Conservation (phyloP, 2,329 filamentous ascomycete genomes). For the Fusarium beomiforme region DNA sequence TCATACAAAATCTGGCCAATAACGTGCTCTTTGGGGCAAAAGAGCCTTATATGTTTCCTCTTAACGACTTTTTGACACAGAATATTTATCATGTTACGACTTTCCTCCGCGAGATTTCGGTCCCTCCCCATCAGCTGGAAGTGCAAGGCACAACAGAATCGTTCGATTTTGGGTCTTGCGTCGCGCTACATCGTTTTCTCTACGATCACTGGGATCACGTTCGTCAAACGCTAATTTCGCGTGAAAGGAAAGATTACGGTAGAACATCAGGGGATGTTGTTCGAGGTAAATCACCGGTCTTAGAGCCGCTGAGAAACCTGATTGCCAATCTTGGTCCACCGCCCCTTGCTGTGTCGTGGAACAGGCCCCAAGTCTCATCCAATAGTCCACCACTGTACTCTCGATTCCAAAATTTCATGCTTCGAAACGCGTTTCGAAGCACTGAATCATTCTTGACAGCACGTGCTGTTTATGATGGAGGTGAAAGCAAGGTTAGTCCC, state of each 20-base stretch:
- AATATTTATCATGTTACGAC: constrained; percentile 75
- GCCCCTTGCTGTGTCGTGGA: constrained; percentile 75
- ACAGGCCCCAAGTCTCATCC: constrained; percentile 70
- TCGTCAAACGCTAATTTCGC: constrained; percentile 69
- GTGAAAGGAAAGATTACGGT: constrained; percentile 66
- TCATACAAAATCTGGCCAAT: constrained; percentile 77
- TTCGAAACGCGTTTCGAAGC: constrained; percentile 72
- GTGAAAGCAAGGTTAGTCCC: constrained; percentile 69
- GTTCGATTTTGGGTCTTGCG: constrained; percentile 77
- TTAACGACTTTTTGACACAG: constrained; percentile 74
- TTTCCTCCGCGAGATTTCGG: constrained; percentile 74
- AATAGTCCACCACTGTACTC: constrained; percentile 73
- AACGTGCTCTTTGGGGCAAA: constrained; percentile 78
- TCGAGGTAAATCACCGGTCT: constrained; percentile 63
- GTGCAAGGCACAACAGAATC: constrained; percentile 56
- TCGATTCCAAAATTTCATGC: constrained; percentile 77
- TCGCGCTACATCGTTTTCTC: constrained; percentile 73
- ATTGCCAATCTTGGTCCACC: constrained; percentile 75
- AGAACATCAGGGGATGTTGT: constrained; percentile 64
- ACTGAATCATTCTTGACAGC: constrained; percentile 72
- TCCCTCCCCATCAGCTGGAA: constrained; percentile 60
- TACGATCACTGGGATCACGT: constrained; percentile 79
- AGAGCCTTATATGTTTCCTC: constrained; percentile 76
- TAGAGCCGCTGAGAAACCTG: constrained; percentile 68
- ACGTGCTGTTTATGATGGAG: constrained; percentile 75